Percentiles rank a stretch among this genome's conserved stretches.
Conservation (phyloP, 352 stramenopile genomes). For the Thalassiosira livingstoniorum region DNA sequence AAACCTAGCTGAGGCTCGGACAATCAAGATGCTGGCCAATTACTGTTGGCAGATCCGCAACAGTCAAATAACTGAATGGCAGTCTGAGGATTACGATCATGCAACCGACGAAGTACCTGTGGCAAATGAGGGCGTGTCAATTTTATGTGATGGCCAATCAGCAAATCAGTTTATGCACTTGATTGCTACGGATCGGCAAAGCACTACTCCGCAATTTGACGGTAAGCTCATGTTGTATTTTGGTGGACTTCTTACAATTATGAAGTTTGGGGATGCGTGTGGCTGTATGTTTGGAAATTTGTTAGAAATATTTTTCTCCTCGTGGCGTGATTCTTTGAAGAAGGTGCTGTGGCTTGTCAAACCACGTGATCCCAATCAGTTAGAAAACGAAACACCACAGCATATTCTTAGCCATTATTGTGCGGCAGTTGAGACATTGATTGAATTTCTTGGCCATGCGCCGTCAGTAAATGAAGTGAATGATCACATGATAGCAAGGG, state of each 20-base stretch:
- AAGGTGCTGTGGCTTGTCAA: not conserved
- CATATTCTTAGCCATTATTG: not conserved
- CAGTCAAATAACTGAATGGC: too few species aligned
- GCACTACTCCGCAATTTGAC: not conserved
- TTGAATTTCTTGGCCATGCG: not conserved
- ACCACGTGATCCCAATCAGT: not conserved
- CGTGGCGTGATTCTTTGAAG: not conserved
- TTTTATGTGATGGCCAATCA: not conserved
- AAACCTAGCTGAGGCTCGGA: too few species aligned
- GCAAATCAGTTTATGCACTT: not conserved
- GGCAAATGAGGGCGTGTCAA: too few species aligned
- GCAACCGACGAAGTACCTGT: too few species aligned
- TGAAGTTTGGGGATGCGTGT: not conserved
- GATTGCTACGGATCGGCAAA: not conserved
- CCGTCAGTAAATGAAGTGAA: not conserved
- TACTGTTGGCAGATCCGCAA: too few species aligned
- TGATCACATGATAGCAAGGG: not conserved
- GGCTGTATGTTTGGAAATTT: not conserved
- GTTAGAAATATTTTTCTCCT: not conserved
- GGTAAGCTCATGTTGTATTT: not conserved
- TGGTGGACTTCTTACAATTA: not conserved
- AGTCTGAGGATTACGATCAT: too few species aligned
- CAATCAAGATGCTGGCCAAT: too few species aligned
- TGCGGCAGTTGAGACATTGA: not conserved
- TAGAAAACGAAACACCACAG: not conserved